These are phyloP conservation scores for Pelargonium myrrhifolium DNA, from an alignment of 441 rosid genomes.

Conservation along the genomic window DNA sequence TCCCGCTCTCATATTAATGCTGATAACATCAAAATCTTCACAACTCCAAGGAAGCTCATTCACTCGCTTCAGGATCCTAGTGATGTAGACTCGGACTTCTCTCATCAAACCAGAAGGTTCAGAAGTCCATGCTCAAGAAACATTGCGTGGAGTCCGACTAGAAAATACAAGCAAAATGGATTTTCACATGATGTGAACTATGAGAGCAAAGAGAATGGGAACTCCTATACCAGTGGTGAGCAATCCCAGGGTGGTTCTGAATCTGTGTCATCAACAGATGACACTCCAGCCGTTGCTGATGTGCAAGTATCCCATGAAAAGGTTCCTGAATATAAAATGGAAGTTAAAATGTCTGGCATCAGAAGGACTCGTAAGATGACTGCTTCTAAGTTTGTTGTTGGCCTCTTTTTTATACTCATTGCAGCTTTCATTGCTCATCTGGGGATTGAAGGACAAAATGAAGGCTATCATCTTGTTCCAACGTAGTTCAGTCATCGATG, in stretches of 20 bases:
- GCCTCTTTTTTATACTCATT: constrained; percentile 30
- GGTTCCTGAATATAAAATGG: constrained; percentile 19
- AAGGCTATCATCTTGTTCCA: constrained; percentile 47
- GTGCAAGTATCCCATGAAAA: constrained; percentile 16
- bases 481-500: constrained; percentile 34
- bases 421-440: constrained; percentile 29
- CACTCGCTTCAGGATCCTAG: constrained; percentile 69
- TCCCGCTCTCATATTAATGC: constrained; percentile 45
- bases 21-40: constrained; percentile 49
- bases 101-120: constrained; percentile 35
- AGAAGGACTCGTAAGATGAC: constrained; percentile 27
- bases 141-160: constrained; percentile 28
- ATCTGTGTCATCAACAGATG: constrained; percentile 64
- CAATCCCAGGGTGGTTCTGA: constrained; percentile 35
- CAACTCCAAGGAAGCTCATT: constrained; percentile 87
- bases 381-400: constrained; percentile 29
- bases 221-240: constrained; percentile 23
- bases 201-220: constrained; percentile 37
- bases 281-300: constrained; percentile 29
- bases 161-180: constrained; percentile 35
- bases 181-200: constrained; percentile 28
- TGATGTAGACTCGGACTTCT: constrained; percentile 33
- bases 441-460: constrained; percentile 35
- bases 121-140: constrained; percentile 52
- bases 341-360: constrained; percentile 4